Conservation (phyloP, 2,329 filamentous ascomycete genomes). For the Trichoderma koningii region DNA sequence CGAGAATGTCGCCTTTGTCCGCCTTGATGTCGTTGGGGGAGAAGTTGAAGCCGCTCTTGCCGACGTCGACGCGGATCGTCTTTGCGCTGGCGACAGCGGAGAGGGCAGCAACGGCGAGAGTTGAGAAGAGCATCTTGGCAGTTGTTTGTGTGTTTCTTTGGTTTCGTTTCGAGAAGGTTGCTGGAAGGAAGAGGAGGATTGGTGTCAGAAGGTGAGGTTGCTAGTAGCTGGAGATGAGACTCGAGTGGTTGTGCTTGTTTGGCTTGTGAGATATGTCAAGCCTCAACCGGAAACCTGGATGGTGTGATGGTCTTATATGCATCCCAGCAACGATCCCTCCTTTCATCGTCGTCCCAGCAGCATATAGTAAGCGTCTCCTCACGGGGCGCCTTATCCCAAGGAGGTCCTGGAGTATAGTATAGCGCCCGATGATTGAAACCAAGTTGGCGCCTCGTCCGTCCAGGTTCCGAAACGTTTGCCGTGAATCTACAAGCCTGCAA, state of each 20-base stretch:
- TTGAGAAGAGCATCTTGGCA: conserved; percentile 29
- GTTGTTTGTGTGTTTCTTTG: not conserved
- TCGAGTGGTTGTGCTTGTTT: not conserved
- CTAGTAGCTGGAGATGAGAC: conserved; percentile 3
- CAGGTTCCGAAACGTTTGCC: conserved; percentile 12
- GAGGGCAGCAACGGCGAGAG: conserved; percentile 25
- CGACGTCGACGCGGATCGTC: conserved; percentile 45
- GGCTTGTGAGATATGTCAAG: conserved; percentile 10
- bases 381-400: conserved; percentile 1
- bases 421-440: conserved; percentile 3
- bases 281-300: conserved; percentile 8
- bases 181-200: not conserved
- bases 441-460: not conserved
- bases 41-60: conserved; percentile 48
- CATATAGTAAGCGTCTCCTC: not conserved
- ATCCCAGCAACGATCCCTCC: not conserved
- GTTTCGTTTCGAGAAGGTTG: not conserved
- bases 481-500: not conserved
- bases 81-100: conserved; percentile 34
- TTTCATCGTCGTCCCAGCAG: not conserved
- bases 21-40: conserved; percentile 47
- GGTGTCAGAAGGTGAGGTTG: not conserved
- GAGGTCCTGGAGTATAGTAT: not conserved
- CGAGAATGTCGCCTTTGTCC: conserved; percentile 47
- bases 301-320: conserved; percentile 21